Evolutionary conservation across 306 rosid genomes (phyloP), one percentile per base, ranked within the genome.

Genomic region (Castanea crenata): DNA sequence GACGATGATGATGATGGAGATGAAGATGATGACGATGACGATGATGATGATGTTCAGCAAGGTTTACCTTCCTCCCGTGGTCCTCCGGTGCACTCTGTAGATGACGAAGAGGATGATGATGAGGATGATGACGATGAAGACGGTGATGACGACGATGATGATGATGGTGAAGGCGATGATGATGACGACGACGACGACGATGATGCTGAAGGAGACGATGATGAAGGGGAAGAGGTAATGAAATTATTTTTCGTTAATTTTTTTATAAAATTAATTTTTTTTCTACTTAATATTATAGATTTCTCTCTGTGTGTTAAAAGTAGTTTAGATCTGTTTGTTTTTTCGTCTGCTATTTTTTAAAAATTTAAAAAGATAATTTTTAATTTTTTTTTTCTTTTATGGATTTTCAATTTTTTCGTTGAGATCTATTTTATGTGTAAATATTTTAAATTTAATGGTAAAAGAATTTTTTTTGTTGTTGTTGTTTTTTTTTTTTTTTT

Each of bases 121-220:
- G 90, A 84, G 2, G 88, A 76, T 3, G 83, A 78, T 0, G 90
- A 84, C 2, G 88, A 73, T 0, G 90, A 76, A 4, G 90, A 69
- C 13, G 88, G 68, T 0, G 90, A 70, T 0, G 90, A 13, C 1
- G 84, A 52, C 0, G 87, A 61, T 0, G 87, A 58, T 0, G 90
- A 74, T 6, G 90, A 64, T 13, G 90, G n/a, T 0, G 87, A 25
- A 2, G 90, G 25, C 4, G 88, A 65, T 70, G 83, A 69, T 2
- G 87, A 81, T 2, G 88, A 75, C 10, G 91, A 81, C 5, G 90
- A 72, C 25, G 98, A 84, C 16, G 91, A 49, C 18, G 96, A 86
- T 6, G 90, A 83, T 3, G 89, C 69, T 0, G 95, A 78, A 0
- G 91, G 85, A 0, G 87, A 84, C 1, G 89, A 16, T 0, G 89